Evolutionary conservation across 306 rosid genomes (phyloP).

Genomic region (Vigna mungo): DNA sequence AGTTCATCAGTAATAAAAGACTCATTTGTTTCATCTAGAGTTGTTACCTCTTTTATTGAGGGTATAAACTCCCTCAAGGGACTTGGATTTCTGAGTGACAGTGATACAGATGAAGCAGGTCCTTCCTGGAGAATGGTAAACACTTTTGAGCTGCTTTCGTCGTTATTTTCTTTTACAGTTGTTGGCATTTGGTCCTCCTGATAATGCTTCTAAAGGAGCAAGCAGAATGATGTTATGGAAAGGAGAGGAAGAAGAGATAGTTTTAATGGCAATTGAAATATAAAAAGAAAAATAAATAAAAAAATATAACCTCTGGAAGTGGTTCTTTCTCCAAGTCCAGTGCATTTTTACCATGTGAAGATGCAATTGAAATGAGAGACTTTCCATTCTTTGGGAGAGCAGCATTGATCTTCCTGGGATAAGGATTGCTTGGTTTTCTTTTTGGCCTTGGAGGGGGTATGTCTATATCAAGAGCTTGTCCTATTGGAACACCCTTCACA

Average conservation of each 20-base stretch:
- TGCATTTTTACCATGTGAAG: neutral
- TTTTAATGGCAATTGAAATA: neutral
- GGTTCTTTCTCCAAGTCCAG: conserved; percentile 20
- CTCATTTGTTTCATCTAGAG: neutral
- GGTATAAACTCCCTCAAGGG: conserved; percentile 1
- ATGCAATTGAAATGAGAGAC: neutral
- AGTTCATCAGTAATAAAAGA: neutral
- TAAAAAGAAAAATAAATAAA: neutral
- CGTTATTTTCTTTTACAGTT: neutral
- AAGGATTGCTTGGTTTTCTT: conserved; percentile 15
- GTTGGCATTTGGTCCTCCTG: neutral
- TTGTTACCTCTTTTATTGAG: neutral
- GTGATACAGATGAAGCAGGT: neutral
- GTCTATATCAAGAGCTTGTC: conserved; percentile 13
- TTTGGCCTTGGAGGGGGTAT: conserved; percentile 17
- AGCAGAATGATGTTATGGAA: neutral
- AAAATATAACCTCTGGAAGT: conserved; percentile 21
- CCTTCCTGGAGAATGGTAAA: neutral
- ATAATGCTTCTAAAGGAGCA: neutral
- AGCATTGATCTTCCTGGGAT: conserved; percentile 11
- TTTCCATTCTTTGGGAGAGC: neutral
- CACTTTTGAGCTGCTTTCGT: neutral
- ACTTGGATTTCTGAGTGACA: neutral
- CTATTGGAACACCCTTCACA: conserved; percentile 14
- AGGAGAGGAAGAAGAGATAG: neutral